Conservation (phyloP, 1,284 basidiomycete species). For the Limonomyces culmigenus region DNA sequence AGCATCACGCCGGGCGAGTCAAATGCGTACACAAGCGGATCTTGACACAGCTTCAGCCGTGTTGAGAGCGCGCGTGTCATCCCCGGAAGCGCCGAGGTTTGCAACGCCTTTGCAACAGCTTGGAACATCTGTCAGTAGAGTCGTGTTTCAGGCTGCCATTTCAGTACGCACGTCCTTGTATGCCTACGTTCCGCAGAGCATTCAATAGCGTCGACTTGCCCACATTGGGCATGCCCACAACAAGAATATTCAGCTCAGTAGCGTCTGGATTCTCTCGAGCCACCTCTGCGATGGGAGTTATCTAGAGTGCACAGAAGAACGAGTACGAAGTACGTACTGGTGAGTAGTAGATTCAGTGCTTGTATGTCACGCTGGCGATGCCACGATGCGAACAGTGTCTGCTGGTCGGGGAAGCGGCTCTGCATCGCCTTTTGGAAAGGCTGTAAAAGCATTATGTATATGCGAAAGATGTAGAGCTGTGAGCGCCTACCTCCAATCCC, state of each 20-base stretch:
- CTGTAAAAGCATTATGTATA: constrained; percentile 16
- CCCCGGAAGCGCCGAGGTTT: constrained; percentile 80
- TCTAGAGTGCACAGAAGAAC: not conserved
- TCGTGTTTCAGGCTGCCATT: constrained; percentile 3
- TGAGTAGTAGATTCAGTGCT: constrained; percentile 42
- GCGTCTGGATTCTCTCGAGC: constrained; percentile 49
- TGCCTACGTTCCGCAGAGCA: constrained; percentile 77
- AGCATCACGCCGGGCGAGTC: constrained; percentile 97
- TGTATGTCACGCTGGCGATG: constrained; percentile 47
- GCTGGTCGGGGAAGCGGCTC: constrained; percentile 48
- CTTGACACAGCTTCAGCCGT: constrained; percentile 61
- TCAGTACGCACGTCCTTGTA: constrained; percentile 59
- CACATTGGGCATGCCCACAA: constrained; percentile 97
- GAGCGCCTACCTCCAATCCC: constrained; percentile 58
- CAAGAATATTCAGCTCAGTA: constrained; percentile 71
- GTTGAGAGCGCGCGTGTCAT: constrained; percentile 75
- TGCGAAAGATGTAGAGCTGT: constrained; percentile 6
- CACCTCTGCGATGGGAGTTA: constrained; percentile 28
- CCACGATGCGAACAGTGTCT: constrained; percentile 53
- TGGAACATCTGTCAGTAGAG: constrained; percentile 1
- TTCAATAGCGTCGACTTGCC: constrained; percentile 94
- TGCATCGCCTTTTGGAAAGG: constrained; percentile 57
- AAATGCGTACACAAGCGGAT: constrained; percentile 82
- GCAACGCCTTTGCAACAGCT: constrained; percentile 72
- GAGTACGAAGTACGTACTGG: constrained; percentile 34